These are phyloP conservation scores for Scytalidium sp. DNA, from an alignment of 2,329 filamentous ascomycete genomes.

Conservation along the genomic window DNA sequence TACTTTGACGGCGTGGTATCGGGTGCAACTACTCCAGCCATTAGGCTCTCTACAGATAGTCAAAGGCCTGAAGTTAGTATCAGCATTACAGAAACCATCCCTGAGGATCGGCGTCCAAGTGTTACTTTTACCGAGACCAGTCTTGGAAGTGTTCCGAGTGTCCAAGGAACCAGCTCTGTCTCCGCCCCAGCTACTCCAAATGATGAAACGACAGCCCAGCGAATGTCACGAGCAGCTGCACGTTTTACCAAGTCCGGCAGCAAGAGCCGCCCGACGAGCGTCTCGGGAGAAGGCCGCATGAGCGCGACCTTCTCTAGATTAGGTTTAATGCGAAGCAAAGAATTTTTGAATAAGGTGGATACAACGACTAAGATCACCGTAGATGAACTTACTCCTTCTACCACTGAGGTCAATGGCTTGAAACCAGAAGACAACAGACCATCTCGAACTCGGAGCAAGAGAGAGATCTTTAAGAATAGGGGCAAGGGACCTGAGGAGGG, in stretches of 20 bases:
- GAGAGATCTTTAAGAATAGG: slow-evolving; percentile 19
- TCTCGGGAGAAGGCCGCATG: slow-evolving; percentile 55
- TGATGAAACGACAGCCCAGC: slow-evolving; percentile 52
- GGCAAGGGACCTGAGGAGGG: slow-evolving; percentile 19
- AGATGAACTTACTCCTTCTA: slow-evolving; percentile 1
- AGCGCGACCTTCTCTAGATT: slow-evolving; percentile 53
- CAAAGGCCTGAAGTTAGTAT: slow-evolving; percentile 46
- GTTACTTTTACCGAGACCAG: slow-evolving; percentile 45
- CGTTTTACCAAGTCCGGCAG: slow-evolving; percentile 45
- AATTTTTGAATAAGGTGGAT: slow-evolving; percentile 21
- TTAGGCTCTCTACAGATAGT: slow-evolving; percentile 54
- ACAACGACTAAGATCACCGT: slow-evolving; percentile 4
- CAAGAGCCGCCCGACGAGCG: slow-evolving; percentile 55
- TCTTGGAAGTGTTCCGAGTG: slow-evolving; percentile 31
- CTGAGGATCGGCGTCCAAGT: slow-evolving; percentile 47
- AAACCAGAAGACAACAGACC: slow-evolving; percentile 6
- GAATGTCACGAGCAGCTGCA: slow-evolving; percentile 56
- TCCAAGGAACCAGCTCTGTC: slow-evolving; percentile 32
- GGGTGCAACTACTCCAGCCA: slow-evolving; percentile 39
- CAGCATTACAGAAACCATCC: slow-evolving; percentile 38
- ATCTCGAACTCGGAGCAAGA: slow-evolving; percentile 17
- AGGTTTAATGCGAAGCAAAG: slow-evolving; percentile 24
- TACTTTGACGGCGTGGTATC: slow-evolving; percentile 43
- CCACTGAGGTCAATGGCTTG: slow-evolving; percentile 5
- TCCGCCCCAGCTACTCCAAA: slow-evolving; percentile 41